These are phyloP conservation scores for Carallia brachiata DNA, from an alignment of 345 rosid species.

Conservation along the genomic window DNA sequence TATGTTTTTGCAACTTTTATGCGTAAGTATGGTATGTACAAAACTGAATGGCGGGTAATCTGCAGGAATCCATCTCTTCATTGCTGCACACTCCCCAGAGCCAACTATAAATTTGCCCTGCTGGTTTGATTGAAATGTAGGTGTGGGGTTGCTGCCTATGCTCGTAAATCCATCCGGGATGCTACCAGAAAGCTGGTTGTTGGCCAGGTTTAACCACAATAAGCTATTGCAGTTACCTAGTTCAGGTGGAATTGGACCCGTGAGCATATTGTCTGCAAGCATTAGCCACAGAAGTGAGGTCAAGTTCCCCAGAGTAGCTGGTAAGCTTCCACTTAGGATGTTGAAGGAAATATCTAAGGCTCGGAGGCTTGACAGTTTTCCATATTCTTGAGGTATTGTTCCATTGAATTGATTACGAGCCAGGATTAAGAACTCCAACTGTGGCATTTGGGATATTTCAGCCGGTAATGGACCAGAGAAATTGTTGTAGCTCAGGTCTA, in stretches of 20 bases:
- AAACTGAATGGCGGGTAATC: slow-evolving; percentile 87
- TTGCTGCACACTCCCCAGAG: slow-evolving; percentile 71
- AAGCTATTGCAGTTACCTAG: slow-evolving; percentile 81
- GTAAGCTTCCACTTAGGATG: slow-evolving; percentile 59
- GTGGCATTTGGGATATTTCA: slow-evolving; percentile 49
- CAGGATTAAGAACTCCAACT: slow-evolving; percentile 60
- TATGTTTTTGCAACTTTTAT: slow-evolving; percentile 66
- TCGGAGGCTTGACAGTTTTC: slow-evolving; percentile 55
- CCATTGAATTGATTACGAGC: slow-evolving; percentile 66
- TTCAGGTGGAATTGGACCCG: slow-evolving; percentile 63
- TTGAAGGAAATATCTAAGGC: slow-evolving; percentile 89
- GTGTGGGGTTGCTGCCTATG: slow-evolving; percentile 54
- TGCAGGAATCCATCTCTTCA: slow-evolving; percentile 95
- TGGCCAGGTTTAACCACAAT: slow-evolving; percentile 83
- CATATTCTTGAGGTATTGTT: slow-evolving; percentile 66
- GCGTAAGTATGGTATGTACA: slow-evolving; percentile 58
- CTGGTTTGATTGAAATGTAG: slow-evolving; percentile 57
- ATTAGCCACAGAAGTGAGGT: slow-evolving; percentile 80
- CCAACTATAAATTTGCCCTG: slow-evolving; percentile 39
- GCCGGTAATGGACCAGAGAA: slow-evolving; percentile 64
- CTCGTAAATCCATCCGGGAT: slow-evolving; percentile 55
- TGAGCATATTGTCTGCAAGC: slow-evolving; percentile 76
- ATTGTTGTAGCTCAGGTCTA: slow-evolving; percentile 81
- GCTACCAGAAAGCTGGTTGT: slow-evolving; percentile 64
- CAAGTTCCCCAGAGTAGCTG: slow-evolving; percentile 64